Evolutionary conservation across 2,329 filamentous ascomycete species (phyloP), one percentile per base, ranked within the genome.

Genomic region (Penicillium occitanis): DNA sequence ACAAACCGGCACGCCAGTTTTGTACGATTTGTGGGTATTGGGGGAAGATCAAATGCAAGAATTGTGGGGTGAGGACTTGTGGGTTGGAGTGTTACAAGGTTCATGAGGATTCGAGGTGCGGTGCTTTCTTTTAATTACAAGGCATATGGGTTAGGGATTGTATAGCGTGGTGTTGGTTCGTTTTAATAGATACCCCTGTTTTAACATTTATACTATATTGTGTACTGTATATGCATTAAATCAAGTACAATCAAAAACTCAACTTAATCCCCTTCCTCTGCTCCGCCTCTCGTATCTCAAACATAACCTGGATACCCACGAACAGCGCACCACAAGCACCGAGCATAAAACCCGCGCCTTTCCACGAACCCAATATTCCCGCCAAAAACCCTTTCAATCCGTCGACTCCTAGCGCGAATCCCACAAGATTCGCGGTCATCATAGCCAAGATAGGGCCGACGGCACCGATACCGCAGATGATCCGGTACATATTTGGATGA

Each of bases 371-470:
- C 62, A 96, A 81, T 66, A 98, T 93, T 1, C 90, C 89, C 66
- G 84, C 82, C 10, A 96, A 76, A 60, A 98, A 87, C 35, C 86
- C 90, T 77, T 91, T 86, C 74, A 98, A 72, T 0, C 96, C 95
- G 74, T 99, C 95, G 60, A 97, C 70, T 0, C 96, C 96, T 13
- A 99, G 85, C 0, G 94, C 95, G 78, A 98, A 99, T 0, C 95
- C 95, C 11, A 99, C 93, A 19, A 99, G 81, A 75, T 99, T 99
- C 17, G 94, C 95, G 53, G 87, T 85, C 86, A 98, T 97, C 91
- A 99, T 95, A 90, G 97, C 93, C 58, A 98, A 80, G 28, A 96
- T 85, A 72, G 97, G 97, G 0, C 80, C 86, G 3, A 97, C 91
- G 0, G 88, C 92, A 2, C 94, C 95, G 17, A 91, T 77, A 5